Evolutionary conservation across 768 basidiomycete genomes (phyloP).

Genomic region (Boletus fagicola): DNA sequence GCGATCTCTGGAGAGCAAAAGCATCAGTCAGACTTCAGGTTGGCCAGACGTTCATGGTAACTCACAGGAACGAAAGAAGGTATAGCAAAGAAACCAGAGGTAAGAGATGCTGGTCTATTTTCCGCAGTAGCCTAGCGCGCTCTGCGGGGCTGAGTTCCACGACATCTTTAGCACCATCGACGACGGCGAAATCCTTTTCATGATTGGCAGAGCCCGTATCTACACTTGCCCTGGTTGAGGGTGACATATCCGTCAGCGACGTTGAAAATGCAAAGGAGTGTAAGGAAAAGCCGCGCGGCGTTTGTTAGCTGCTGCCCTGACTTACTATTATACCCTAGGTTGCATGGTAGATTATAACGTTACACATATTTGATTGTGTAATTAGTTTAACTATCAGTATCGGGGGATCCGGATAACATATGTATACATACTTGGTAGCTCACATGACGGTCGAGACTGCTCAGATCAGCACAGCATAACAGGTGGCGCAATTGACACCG

Average conservation of each 20-base stretch:
- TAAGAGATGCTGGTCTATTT: neutral
- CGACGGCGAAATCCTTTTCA: neutral
- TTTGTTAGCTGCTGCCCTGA: neutral
- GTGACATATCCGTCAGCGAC: constrained; percentile 12
- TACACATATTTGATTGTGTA: neutral
- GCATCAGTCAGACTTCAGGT: neutral
- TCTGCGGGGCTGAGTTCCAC: neutral
- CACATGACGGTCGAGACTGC: too few species aligned
- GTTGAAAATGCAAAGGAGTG: neutral
- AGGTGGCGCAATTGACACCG: too few species aligned
- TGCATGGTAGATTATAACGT: neutral
- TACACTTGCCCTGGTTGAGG: constrained; percentile 12
- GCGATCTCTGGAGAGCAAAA: neutral
- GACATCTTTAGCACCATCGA: neutral
- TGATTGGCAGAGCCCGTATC: neutral
- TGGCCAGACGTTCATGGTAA: neutral
- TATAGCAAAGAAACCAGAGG: neutral
- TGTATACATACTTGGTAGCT: too few species aligned
- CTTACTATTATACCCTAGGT: neutral
- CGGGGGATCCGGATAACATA: too few species aligned
- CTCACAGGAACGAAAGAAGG: constrained; percentile 3
- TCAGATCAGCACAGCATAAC: too few species aligned
- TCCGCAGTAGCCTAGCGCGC: neutral
- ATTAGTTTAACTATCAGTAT: neutral
- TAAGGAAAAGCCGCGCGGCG: neutral